These are phyloP conservation scores for Entomortierella parvispora DNA, from an alignment of 192 early-diverging fungal species.

Conservation along the genomic window DNA sequence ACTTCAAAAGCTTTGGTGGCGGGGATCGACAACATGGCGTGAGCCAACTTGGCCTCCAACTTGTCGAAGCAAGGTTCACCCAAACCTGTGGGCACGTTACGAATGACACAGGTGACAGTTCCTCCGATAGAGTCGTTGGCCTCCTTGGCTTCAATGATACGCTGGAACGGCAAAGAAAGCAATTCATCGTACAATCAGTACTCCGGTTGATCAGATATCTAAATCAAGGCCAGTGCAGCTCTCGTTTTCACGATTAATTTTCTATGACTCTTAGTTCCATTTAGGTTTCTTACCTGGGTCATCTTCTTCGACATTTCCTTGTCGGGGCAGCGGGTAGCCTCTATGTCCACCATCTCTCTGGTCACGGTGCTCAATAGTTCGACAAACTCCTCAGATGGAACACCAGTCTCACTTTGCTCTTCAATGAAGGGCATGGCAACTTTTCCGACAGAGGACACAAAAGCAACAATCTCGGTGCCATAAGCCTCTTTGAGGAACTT, in stretches of 20 bases:
- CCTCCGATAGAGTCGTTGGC: constrained; percentile 95
- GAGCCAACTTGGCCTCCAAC: constrained; percentile 93
- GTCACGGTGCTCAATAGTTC: constrained; percentile 74
- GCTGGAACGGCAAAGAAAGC: constrained; percentile 20
- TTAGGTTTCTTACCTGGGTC: constrained; percentile 69
- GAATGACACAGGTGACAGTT: constrained; percentile 94
- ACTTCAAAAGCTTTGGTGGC: constrained; percentile 99
- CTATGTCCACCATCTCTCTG: constrained; percentile 80
- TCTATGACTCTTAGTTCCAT: not conserved
- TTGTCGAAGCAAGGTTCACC: constrained; percentile 99
- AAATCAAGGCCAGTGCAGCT: no score
- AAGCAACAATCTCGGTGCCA: constrained; percentile 94
- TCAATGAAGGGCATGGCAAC: constrained; percentile 78
- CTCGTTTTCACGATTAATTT: no score
- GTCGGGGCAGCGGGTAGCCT: constrained; percentile 92
- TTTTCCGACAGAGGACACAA: constrained; percentile 89
- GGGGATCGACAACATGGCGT: constrained; percentile 99
- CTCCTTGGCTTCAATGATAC: constrained; percentile 81
- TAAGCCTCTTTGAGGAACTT: constrained; percentile 86
- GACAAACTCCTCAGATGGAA: constrained; percentile 65
- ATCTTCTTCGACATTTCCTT: constrained; percentile 76
- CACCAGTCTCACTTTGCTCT: constrained; percentile 55
- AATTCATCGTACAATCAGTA: not conserved
- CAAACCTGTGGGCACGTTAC: constrained; percentile 89
- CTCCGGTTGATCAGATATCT: no score